phyloP scores from a whole-genome alignment of 129 eudicot species.

The Tanacetum coccineum region DNA sequence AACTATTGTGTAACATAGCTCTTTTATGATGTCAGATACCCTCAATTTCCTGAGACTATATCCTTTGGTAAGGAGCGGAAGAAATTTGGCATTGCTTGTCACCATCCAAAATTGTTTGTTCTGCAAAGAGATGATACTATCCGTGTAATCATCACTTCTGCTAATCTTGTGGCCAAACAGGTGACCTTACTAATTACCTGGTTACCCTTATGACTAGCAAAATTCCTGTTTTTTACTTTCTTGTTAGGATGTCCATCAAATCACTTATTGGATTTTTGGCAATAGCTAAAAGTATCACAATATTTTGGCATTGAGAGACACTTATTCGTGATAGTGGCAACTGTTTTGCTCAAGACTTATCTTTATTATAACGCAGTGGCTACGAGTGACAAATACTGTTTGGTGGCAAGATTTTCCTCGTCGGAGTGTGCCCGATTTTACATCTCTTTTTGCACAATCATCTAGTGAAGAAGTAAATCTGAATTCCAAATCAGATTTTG shows the following conservation, averaged over 20 bases:
- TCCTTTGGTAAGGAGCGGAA: constrained; percentile 77
- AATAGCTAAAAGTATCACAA: background rate
- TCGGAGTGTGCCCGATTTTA: constrained; percentile 39
- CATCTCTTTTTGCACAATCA: constrained; percentile 50
- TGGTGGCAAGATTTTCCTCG: constrained; percentile 97
- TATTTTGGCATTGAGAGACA: too few species aligned
- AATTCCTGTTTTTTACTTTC: background rate
- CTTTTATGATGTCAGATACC: constrained; percentile 54
- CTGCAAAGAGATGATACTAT: constrained; percentile 73
- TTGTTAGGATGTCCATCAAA: background rate
- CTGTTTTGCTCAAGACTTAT: constrained; percentile 7
- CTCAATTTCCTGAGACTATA: constrained; percentile 91
- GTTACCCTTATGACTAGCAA: background rate
- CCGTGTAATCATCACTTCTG: constrained; percentile 80
- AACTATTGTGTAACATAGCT: constrained; percentile 23
- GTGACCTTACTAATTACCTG: constrained; percentile 26
- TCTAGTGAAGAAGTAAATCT: constrained; percentile 37
- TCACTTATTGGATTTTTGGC: background rate
- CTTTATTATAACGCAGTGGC: constrained; percentile 60
- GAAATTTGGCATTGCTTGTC: constrained; percentile 80
- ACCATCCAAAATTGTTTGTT: constrained; percentile 83
- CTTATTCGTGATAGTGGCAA: background rate
- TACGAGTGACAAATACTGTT: constrained; percentile 65
- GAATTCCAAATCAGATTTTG: constrained; percentile 63
- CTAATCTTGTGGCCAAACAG: constrained; percentile 83